These are phyloP conservation scores for Saccharomycopsis sp. DNA, from an alignment of 805 yeast species.

Conservation along the genomic window DNA sequence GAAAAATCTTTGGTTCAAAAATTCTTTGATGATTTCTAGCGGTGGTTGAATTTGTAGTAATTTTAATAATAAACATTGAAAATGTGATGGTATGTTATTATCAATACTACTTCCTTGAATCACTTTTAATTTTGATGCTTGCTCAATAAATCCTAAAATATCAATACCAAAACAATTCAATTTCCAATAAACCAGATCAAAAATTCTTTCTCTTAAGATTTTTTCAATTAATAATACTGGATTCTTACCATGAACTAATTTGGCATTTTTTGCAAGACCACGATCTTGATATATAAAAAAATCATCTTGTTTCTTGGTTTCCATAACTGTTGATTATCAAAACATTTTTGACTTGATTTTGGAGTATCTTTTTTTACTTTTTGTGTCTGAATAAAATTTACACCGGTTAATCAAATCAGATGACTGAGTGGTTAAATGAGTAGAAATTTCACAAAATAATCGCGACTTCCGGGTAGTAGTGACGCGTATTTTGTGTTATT, in stretches of 20 bases:
- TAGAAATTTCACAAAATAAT: no score
- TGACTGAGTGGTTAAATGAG: no score
- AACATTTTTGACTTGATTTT: no score
- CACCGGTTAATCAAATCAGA: no score
- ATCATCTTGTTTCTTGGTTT: no score
- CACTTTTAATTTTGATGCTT: conserved; percentile 32
- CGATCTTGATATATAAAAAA: conserved; percentile 22
- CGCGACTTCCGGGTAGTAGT: no score
- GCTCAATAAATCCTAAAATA: conserved; percentile 26
- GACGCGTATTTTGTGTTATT: no score
- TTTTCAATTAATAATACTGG: conserved; percentile 46
- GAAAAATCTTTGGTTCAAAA: conserved; percentile 55
- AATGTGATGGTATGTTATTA: conserved; percentile 51
- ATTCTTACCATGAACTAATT: conserved; percentile 33
- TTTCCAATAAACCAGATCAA: conserved; percentile 50
- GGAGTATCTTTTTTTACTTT: no score
- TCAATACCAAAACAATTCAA: conserved; percentile 41
- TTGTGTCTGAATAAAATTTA: no score
- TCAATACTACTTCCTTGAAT: conserved; percentile 50
- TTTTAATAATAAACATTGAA: conserved; percentile 67
- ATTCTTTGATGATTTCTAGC: conserved; percentile 41
- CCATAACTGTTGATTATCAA: no score
- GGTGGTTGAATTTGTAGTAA: conserved; percentile 69
- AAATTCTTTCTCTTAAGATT: conserved; percentile 45
- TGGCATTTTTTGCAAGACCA: conserved; percentile 24